phyloP scores from a whole-genome alignment of 352 stramenopile species.

The Pythium pyrilobum region DNA sequence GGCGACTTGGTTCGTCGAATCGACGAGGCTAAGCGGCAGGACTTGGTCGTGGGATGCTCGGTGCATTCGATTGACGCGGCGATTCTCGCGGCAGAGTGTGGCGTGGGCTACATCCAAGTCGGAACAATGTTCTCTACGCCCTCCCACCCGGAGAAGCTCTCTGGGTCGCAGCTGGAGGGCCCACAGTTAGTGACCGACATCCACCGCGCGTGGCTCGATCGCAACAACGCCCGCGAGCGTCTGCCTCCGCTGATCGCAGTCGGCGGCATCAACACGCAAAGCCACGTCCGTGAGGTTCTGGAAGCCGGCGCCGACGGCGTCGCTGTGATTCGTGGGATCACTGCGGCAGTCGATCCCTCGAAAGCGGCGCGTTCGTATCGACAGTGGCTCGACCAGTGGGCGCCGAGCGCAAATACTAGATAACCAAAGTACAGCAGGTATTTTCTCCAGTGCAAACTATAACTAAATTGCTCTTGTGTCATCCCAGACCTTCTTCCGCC shows the following conservation, averaged over 20 bases:
- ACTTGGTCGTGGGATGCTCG: conserved; percentile 28
- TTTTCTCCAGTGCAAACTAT: conserved; percentile 25
- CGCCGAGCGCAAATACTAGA: background rate
- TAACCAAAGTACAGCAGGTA: background rate
- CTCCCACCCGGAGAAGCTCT: conserved; percentile 43
- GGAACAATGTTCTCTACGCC: conserved; percentile 50
- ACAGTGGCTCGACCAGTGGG: conserved; percentile 14
- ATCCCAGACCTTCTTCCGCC: background rate
- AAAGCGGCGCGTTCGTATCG: conserved; percentile 12
- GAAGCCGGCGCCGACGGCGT: conserved; percentile 31
- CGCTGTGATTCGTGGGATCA: conserved; percentile 39
- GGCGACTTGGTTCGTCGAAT: background rate
- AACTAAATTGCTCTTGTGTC: conserved; percentile 20
- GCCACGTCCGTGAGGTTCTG: conserved; percentile 24
- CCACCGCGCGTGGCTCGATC: background rate
- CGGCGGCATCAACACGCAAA: conserved; percentile 32
- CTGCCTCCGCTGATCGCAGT: conserved; percentile 28
- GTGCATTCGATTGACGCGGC: conserved; percentile 33
- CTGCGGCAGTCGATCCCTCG: conserved; percentile 18
- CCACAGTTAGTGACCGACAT: conserved; percentile 28
- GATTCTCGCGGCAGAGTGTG: conserved; percentile 13
- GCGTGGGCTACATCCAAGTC: conserved; percentile 44
- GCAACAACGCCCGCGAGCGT: background rate
- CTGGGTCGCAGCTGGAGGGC: conserved; percentile 24
- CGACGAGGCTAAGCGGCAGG: background rate